These are phyloP conservation scores for Teratosphaeria epicoccoides DNA, from an alignment of 2,329 filamentous ascomycete species.

Conservation along the genomic window DNA sequence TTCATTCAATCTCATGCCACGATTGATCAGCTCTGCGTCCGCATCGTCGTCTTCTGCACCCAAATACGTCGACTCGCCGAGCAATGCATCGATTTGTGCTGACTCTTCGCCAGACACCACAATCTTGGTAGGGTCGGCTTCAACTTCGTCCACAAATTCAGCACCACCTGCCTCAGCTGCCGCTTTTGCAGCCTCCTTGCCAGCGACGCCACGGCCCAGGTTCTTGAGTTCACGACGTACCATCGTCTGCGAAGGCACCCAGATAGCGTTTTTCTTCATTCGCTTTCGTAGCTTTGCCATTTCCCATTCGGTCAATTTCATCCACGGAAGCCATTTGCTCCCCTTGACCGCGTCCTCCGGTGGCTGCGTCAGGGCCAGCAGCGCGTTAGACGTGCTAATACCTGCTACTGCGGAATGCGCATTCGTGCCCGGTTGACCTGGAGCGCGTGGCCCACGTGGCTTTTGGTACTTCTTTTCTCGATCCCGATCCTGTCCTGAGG, in stretches of 20 bases:
- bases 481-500: conserved; percentile 13
- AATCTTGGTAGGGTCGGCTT: conserved; percentile 26
- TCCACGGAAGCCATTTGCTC: conserved; percentile 52
- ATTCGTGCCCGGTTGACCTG: conserved; percentile 41
- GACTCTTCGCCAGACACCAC: conserved; percentile 23
- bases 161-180: conserved; percentile 56
- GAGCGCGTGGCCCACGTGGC: conserved; percentile 28
- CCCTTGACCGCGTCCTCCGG: conserved; percentile 49
- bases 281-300: conserved; percentile 65
- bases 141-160: conserved; percentile 50
- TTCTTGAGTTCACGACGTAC: conserved; percentile 65
- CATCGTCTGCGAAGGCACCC: conserved; percentile 79
- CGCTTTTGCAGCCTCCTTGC: conserved; percentile 35
- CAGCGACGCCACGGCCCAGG: conserved; percentile 47
- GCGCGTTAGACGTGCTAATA: conserved; percentile 52
- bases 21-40: conserved; percentile 56
- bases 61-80: conserved; percentile 19
- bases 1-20: conserved; percentile 68
- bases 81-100: conserved; percentile 22
- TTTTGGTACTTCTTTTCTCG: conserved; percentile 35
- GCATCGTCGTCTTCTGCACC: conserved; percentile 33
- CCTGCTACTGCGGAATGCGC: conserved; percentile 44
- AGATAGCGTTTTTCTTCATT: conserved; percentile 87
- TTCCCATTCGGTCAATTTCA: conserved; percentile 55
- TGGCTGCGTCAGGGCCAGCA: conserved; percentile 48